Conservation (phyloP, 2,329 filamentous ascomycete genomes). For the Gyromitra esculenta region DNA sequence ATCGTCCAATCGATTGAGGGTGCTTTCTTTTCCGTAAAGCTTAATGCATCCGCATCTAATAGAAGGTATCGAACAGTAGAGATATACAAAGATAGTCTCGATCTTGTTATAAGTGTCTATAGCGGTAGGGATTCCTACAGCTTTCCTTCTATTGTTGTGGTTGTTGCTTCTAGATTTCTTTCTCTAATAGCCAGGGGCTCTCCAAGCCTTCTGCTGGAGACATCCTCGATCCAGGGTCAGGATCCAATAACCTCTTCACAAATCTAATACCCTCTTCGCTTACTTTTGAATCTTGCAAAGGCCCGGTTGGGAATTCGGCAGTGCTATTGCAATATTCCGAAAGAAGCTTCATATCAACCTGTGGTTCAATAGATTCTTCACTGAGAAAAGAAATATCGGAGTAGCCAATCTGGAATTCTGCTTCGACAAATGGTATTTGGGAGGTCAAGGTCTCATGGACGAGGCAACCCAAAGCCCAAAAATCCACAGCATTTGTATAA, state of each 20-base stretch:
- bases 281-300: not conserved
- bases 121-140: not conserved
- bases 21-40: too few species aligned
- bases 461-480: slow-evolving; percentile 39
- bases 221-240: not conserved
- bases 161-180: not conserved
- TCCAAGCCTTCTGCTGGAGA: slow-evolving; percentile 5
- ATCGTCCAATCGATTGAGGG: too few species aligned
- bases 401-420: not conserved
- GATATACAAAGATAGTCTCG: too few species aligned
- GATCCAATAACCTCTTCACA: not conserved
- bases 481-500: slow-evolving; percentile 41
- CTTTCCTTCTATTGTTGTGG: not conserved
- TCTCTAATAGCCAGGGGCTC: slow-evolving; percentile 13
- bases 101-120: not conserved
- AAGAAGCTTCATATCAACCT: not conserved
- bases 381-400: not conserved
- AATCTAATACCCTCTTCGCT: slow-evolving; percentile 11
- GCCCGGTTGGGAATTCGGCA: not conserved
- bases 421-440: slow-evolving; percentile 15
- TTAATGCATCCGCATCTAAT: not conserved
- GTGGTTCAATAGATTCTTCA: not conserved
- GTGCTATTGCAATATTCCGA: not conserved
- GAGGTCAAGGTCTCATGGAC: slow-evolving; percentile 28
- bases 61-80: too few species aligned